phyloP scores from a whole-genome alignment of 257 asterid species.

The Leptodermis oblonga region DNA sequence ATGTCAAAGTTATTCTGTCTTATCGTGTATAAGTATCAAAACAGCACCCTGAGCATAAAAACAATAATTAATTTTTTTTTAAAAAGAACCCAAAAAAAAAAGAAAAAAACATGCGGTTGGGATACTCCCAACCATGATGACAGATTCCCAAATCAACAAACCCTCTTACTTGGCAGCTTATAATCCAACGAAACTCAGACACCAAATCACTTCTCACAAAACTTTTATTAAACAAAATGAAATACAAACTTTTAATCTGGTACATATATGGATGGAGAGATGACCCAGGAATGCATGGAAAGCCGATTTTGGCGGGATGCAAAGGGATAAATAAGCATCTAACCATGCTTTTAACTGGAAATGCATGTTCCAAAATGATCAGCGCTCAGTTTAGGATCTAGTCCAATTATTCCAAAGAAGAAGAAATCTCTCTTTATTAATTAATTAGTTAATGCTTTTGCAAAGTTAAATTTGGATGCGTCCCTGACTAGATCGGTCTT shows the following conservation, averaged over 20 bases:
- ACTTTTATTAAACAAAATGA: too few species aligned
- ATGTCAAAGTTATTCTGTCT: too few species aligned
- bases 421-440: too few species aligned
- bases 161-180: not conserved
- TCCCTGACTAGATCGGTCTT: conserved; percentile 29
- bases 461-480: conserved; percentile 28
- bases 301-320: conserved; percentile 11
- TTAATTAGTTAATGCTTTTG: conserved; percentile 18
- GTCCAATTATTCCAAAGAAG: conserved; percentile 20
- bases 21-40: too few species aligned
- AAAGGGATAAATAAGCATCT: conserved; percentile 17
- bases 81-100: too few species aligned
- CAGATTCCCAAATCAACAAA: conserved; percentile 3
- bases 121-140: not conserved
- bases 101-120: too few species aligned
- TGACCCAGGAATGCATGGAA: not conserved
- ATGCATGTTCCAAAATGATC: conserved; percentile 12
- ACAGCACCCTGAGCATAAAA: too few species aligned
- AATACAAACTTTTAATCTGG: too few species aligned
- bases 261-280: too few species aligned
- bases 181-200: not conserved
- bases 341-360: not conserved
- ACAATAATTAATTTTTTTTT: too few species aligned
- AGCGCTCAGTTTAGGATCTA: conserved; percentile 15
- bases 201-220: not conserved